Base-by-base conservation (phyloP, 257 asterid genomes). In the Solanum tacnaense region DNA sequence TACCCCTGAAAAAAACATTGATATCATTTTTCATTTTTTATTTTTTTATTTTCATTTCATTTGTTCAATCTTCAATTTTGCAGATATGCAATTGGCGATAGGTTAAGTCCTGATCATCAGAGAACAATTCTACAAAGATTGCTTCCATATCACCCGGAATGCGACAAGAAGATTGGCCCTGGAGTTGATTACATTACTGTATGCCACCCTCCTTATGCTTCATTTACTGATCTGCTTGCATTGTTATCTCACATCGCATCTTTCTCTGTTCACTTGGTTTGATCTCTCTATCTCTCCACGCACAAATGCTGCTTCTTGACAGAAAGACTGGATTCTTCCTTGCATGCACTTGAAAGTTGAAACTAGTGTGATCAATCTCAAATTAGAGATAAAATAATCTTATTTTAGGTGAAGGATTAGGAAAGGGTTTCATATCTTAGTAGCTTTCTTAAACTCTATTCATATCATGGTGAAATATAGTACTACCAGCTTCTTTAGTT, bases 71-170 rank as follows among this genome's bases (percentile, higher is more conserved):
- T 73, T 10, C 71, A 82, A 82, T 20, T 27, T 58, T 89, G 91
- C 94, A 97, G 99, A 88, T 97, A 97, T 71, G 91, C 88, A 91
- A 88, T 93, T 88, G 99, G 99, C 82, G 96, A 94, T 89, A 91
- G 93, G 86, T 91, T 96, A 94, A 95, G 95, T 79, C 95, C 95
- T 23, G 97, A 94, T 71, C 99, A 97, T 86, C 95, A 96, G 93
- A 94, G 89, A 89, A 91, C 92, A 84, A 93, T 97, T 90, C 78
- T 95, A 83, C 96, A 94, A 75, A 96, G 97, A 92, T 86, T 97
- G 93, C 99, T 89, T 78, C 96, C 96, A 20, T 87, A 93, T 91
- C 99, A 96, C 93, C 99, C 99, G 2, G 94, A 93, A 87, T 88
- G 87, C 87, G 94, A 94, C 72, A 88, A 89, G 90, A 96, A 96